Evolutionary conservation across 441 rosid genomes (phyloP).

Genomic region (Eruca vesicaria): DNA sequence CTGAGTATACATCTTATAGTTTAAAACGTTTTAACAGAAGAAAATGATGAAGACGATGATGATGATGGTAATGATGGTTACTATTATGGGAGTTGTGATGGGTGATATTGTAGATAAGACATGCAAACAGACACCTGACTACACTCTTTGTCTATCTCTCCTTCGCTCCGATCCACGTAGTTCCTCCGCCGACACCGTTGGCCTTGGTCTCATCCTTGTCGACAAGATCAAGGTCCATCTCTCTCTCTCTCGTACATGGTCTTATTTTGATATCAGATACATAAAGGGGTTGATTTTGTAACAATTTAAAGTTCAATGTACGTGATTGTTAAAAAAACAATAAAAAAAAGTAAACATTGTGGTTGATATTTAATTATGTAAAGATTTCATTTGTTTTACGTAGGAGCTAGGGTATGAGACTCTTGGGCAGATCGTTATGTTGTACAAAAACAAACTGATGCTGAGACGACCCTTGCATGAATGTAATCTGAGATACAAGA

Average conservation of each 20-base stretch:
- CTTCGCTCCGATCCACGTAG: conserved; percentile 36
- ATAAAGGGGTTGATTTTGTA: not conserved
- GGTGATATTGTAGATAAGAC: conserved; percentile 22
- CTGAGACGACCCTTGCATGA: conserved; percentile 15
- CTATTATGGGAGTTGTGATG: conserved; percentile 7
- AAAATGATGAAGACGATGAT: not conserved
- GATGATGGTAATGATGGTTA: not conserved
- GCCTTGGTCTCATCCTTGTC: conserved; percentile 31
- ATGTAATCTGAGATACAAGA: conserved; percentile 24
- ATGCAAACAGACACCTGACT: conserved; percentile 36
- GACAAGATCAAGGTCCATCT: conserved; percentile 25
- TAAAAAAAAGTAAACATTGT: not conserved
- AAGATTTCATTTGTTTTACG: not conserved
- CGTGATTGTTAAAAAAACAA: not conserved
- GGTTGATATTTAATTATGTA: not conserved
- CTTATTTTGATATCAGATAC: not conserved
- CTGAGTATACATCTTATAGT: not conserved
- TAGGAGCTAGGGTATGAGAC: conserved; percentile 10
- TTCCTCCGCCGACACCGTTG: conserved; percentile 30
- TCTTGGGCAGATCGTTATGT: conserved; percentile 2
- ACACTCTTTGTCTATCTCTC: conserved; percentile 31
- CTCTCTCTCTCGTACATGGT: not conserved
- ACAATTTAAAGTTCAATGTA: not conserved
- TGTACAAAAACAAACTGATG: conserved; percentile 8
- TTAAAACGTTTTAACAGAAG: not conserved